Evolutionary conservation across 2,329 filamentous ascomycete species (phyloP), one percentile per base, ranked within the genome.

Genomic region (Xylariaceae sp.): DNA sequence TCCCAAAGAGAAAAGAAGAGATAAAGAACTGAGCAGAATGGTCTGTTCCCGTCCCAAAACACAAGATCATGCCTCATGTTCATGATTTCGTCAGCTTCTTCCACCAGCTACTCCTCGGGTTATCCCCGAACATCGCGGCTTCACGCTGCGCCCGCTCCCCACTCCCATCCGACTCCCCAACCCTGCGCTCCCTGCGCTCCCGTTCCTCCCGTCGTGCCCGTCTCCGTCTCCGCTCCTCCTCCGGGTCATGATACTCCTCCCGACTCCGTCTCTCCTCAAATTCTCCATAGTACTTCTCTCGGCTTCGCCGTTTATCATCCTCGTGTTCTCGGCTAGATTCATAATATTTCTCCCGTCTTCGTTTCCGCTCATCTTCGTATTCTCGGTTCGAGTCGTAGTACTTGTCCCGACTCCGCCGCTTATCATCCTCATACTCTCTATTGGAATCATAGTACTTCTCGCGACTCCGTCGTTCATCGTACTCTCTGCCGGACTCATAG

Each of bases 61-160:
- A 54, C 48, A 11, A 13, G 34, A 15, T 18, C 13, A 17, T 42
- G 17, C 3, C 30, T 42, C 39, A 18, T 48, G 52, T 13, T 64
- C 42, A 69, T 23, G 57, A 58, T 44, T 77, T 76, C 4, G 78
- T 78, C 55, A 83, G 70, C 74, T 83, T 84, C 73, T 75, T 81
- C 82, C 82, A 85, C 82, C 82, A 84, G 64, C 81, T 83, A 62
- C 78, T 82, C 59, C 80, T 75, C 17, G 81, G 81, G 10, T 79
- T 75, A 57, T 82, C 79, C 63, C 75, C 74, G 54, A 78, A 76
- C 18, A 75, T 67, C 17, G 76, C 74, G 47, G 23, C 23, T 30
- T 73, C 72, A 17, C 77, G 76, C 18, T 74, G 73, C 50, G 71
- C 73, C 51, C 75, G 74, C 30, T 73, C 73, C 50, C 63, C 68